Evolutionary conservation across 768 basidiomycete species (phyloP).

Genomic region (Paxillus ammoniavirescens): DNA sequence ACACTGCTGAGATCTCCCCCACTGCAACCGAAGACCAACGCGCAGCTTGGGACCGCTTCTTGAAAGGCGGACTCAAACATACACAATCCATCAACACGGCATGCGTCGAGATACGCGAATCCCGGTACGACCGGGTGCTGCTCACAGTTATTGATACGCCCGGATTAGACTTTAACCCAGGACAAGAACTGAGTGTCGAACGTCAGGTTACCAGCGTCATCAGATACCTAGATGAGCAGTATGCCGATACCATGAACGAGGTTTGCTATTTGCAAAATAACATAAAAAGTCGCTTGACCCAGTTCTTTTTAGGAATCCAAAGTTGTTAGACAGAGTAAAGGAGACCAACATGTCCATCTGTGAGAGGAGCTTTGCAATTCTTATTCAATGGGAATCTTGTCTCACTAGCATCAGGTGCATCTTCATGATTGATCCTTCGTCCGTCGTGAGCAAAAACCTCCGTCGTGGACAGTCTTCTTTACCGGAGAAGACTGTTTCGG

Average conservation of each 20-base stretch:
- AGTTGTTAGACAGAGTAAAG: constrained; percentile 82
- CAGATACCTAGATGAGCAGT: constrained; percentile 78
- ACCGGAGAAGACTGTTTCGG: constrained; percentile 61
- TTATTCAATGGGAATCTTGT: neutral
- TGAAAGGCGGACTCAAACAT: constrained; percentile 56
- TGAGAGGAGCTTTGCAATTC: constrained; percentile 36
- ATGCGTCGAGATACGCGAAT: constrained; percentile 81
- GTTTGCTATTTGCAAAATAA: constrained; percentile 33
- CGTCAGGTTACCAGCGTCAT: constrained; percentile 72
- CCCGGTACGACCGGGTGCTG: constrained; percentile 72
- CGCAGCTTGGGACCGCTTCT: constrained; percentile 59
- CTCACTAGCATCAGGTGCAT: constrained; percentile 56
- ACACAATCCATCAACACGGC: constrained; percentile 67
- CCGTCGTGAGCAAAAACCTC: constrained; percentile 56
- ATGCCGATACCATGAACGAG: constrained; percentile 85
- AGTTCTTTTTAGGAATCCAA: constrained; percentile 67
- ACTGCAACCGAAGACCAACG: constrained; percentile 74
- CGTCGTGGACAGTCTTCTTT: constrained; percentile 48
- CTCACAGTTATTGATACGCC: constrained; percentile 87
- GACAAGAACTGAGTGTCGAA: constrained; percentile 75
- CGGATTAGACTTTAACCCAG: constrained; percentile 72
- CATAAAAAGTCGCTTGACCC: neutral
- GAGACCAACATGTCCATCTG: constrained; percentile 89
- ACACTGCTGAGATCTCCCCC: constrained; percentile 82
- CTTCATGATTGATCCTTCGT: constrained; percentile 79